These are phyloP conservation scores for Hysterangium stoloniferum DNA, from an alignment of 768 basidiomycete species.

Conservation along the genomic window DNA sequence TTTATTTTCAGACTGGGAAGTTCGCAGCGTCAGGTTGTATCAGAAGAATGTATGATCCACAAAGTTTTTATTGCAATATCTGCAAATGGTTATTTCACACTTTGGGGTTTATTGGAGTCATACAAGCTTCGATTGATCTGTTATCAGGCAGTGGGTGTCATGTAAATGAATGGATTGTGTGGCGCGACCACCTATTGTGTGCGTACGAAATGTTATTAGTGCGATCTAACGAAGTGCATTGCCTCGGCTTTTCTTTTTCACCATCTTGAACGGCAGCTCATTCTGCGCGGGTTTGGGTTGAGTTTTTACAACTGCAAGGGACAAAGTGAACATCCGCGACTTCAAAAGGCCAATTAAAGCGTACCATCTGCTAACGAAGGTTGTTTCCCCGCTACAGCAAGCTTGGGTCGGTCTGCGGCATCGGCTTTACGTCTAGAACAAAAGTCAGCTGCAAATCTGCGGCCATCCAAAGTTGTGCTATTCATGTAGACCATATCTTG, in stretches of 20 bases:
- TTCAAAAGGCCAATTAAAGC: background rate
- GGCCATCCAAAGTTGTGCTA: constrained; percentile 90
- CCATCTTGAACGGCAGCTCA: constrained; percentile 10
- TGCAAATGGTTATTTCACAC: background rate
- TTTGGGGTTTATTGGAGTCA: background rate
- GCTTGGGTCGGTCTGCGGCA: constrained; percentile 44
- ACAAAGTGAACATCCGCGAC: background rate
- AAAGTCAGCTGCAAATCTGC: constrained; percentile 91
- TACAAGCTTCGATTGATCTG: background rate
- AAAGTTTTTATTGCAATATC: background rate
- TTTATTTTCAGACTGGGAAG: constrained; percentile 63
- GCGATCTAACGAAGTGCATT: constrained; percentile 1
- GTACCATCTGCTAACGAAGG: constrained; percentile 69
- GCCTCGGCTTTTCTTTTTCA: constrained; percentile 11
- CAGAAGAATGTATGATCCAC: constrained; percentile 28
- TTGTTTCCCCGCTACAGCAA: constrained; percentile 40
- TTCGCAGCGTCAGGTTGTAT: constrained; percentile 68
- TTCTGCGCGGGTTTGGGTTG: constrained; percentile 12
- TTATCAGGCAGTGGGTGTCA: background rate
- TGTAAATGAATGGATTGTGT: background rate
- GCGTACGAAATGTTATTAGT: background rate
- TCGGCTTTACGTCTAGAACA: constrained; percentile 82
- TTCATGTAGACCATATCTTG: constrained; percentile 92
- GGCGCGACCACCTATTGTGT: background rate
- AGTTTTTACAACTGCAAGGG: constrained; percentile 10